phyloP scores from a whole-genome alignment of 2,329 filamentous ascomycete genomes.

The Atkinsonella hypoxylon region DNA sequence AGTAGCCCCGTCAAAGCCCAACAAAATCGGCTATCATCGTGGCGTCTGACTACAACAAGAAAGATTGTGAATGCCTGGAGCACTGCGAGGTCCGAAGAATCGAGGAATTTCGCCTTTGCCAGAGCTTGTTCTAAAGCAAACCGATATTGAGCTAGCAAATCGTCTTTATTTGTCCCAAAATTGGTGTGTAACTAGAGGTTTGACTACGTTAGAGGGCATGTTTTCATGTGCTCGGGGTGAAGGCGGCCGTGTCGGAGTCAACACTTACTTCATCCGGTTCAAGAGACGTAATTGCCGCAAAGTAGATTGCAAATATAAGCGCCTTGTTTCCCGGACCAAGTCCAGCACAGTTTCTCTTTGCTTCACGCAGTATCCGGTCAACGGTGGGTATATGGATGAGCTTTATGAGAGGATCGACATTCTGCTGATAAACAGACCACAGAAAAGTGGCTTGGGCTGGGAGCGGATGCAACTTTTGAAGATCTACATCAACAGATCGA shows the following conservation, averaged over 20 bases:
- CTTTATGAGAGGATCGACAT: constrained; percentile 62
- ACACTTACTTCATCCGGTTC: constrained; percentile 44
- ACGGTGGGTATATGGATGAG: constrained; percentile 58
- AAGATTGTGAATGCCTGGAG: constrained; percentile 48
- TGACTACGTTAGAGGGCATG: background rate
- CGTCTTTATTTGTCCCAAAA: constrained; percentile 30
- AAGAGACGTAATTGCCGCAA: constrained; percentile 44
- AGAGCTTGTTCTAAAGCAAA: constrained; percentile 45
- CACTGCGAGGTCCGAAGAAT: constrained; percentile 42
- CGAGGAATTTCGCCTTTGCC: constrained; percentile 44
- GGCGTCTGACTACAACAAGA: constrained; percentile 33
- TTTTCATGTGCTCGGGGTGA: background rate
- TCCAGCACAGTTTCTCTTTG: constrained; percentile 45
- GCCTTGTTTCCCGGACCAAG: constrained; percentile 47
- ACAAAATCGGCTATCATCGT: constrained; percentile 40
- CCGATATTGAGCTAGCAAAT: constrained; percentile 35
- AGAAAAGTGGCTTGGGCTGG: constrained; percentile 53
- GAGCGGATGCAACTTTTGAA: constrained; percentile 51
- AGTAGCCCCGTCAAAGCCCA: constrained; percentile 49
- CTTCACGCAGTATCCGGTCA: constrained; percentile 47
- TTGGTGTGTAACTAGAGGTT: constrained; percentile 21
- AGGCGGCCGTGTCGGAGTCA: background rate
- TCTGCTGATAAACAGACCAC: constrained; percentile 61
- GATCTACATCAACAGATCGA: constrained; percentile 56
- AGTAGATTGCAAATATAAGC: constrained; percentile 52